Conservation (phyloP, 345 rosid species). For the Boechera retrofracta region DNA sequence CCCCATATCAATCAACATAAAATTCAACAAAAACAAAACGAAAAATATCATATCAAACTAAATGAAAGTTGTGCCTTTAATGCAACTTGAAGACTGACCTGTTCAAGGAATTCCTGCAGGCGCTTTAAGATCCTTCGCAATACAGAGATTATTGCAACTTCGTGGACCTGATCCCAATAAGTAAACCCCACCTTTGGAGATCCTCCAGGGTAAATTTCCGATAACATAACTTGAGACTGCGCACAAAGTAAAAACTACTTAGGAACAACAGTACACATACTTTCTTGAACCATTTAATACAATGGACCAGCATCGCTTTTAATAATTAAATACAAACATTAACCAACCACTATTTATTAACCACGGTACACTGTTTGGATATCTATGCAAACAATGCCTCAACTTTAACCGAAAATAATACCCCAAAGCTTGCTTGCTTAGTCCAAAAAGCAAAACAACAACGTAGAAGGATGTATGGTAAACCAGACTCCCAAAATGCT, state of each 20-base stretch:
- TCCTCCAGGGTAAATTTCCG: slow-evolving; percentile 98
- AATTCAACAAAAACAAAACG: neutral
- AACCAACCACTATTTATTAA: slow-evolving; percentile 18
- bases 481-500: slow-evolving; percentile 23
- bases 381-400: slow-evolving; percentile 6
- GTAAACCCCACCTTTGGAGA: slow-evolving; percentile 82
- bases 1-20: slow-evolving; percentile 3
- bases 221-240: slow-evolving; percentile 89
- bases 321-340: neutral
- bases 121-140: slow-evolving; percentile 77
- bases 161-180: slow-evolving; percentile 92
- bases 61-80: slow-evolving; percentile 16
- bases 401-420: neutral
- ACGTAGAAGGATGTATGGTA: neutral
- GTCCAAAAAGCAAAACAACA: slow-evolving; percentile 13
- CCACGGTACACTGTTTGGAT: neutral
- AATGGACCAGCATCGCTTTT: slow-evolving; percentile 11
- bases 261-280: slow-evolving; percentile 21
- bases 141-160: slow-evolving; percentile 77
- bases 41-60: slow-evolving; percentile 5
- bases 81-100: slow-evolving; percentile 52
- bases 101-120: slow-evolving; percentile 79
- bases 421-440: slow-evolving; percentile 28
- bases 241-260: slow-evolving; percentile 25
- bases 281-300: slow-evolving; percentile 27